Percentiles rank a stretch among this genome's conserved stretches.
Conservation (phyloP, 2,329 filamentous ascomycete species). For the Cytospora leucostoma region DNA sequence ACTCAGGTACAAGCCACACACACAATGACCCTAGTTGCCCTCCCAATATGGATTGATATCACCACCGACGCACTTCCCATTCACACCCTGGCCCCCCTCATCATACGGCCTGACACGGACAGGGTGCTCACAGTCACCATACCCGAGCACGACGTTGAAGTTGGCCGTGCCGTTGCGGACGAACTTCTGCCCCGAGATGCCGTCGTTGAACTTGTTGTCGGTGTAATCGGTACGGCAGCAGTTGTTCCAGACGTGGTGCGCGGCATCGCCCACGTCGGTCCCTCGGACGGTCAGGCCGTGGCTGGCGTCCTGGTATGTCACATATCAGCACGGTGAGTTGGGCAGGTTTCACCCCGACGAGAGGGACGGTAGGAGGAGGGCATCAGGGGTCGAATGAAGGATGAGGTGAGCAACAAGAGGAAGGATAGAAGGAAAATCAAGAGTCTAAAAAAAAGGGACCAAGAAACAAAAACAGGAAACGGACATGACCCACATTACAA, state of each 20-base stretch:
- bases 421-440: no score
- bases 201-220: background rate
- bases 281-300: background rate
- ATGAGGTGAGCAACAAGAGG: no score
- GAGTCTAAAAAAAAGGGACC: no score
- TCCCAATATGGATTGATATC: constrained; percentile 1
- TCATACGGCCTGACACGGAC: constrained; percentile 1
- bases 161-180: background rate
- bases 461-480: background rate
- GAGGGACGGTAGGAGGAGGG: background rate
- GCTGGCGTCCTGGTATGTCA: constrained; percentile 11
- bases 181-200: constrained; percentile 24
- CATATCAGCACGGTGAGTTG: background rate
- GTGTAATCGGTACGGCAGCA: constrained; percentile 17
- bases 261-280: constrained; percentile 1
- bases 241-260: constrained; percentile 7
- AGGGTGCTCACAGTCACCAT: constrained; percentile 15
- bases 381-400: no score
- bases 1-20: no score
- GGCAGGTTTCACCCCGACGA: background rate
- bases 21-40: background rate
- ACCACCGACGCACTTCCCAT: constrained; percentile 16
- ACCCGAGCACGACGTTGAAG: constrained; percentile 16
- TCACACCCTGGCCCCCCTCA: constrained; percentile 12
- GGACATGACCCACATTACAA: constrained; percentile 17